Evolutionary conservation across 2,329 filamentous ascomycete species (phyloP).

Genomic region (Dendryphion nanum): DNA sequence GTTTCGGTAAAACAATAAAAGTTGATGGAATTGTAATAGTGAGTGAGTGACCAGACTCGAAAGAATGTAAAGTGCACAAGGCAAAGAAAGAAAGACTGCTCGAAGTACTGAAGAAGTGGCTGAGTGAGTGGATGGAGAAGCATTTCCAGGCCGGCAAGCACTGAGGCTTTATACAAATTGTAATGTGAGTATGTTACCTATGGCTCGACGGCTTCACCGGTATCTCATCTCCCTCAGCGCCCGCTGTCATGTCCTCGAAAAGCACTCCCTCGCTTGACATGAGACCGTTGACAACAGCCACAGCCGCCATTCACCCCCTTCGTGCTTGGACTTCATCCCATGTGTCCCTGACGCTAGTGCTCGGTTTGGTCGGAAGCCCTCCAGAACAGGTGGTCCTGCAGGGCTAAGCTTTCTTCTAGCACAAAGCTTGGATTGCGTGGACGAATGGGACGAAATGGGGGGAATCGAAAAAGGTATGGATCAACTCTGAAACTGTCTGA

Average conservation of each 20-base stretch:
- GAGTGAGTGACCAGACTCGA: constrained; percentile 28
- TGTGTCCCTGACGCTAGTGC: not conserved
- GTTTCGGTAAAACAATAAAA: constrained; percentile 1
- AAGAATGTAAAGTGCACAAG: constrained; percentile 23
- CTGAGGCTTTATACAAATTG: not conserved
- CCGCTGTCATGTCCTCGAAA: not conserved
- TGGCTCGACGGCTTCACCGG: not conserved
- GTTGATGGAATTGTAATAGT: constrained; percentile 1
- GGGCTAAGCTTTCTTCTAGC: constrained; percentile 12
- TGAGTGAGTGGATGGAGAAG: constrained; percentile 4
- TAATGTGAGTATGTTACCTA: not conserved
- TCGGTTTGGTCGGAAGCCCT: not conserved
- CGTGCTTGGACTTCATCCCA: constrained; percentile 5
- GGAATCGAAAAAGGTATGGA: constrained; percentile 2
- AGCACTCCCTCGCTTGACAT: constrained; percentile 1
- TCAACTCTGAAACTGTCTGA: constrained; percentile 14
- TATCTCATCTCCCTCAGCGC: not conserved
- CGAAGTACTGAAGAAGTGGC: not conserved
- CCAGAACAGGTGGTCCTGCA: constrained; percentile 9
- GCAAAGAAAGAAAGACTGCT: constrained; percentile 7
- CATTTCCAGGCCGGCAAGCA: not conserved
- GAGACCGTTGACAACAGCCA: constrained; percentile 13
- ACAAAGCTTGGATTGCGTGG: constrained; percentile 7
- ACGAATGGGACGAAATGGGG: constrained; percentile 11
- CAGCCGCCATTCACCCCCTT: constrained; percentile 5